Base-by-base conservation (phyloP, 805 yeast species). In the Candida schatavii region DNA sequence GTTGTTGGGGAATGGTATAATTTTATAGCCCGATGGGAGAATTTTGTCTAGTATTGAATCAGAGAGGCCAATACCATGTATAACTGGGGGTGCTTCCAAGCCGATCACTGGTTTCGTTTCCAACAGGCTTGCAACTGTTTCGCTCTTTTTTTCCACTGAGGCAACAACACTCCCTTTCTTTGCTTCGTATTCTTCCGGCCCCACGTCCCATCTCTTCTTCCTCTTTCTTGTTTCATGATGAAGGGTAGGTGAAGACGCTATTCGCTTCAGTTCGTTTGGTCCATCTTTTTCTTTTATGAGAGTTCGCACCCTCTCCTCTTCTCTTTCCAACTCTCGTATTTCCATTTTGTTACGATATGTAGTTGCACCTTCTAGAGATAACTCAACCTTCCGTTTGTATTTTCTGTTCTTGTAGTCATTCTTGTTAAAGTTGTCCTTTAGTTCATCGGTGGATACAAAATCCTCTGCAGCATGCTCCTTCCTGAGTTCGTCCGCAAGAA, bases 11-110 rank as follows among this genome's bases (percentile, higher is more conserved):
- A 70, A 71, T 2, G 62, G 35, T 2, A 58, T 66, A 15, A 66
- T 52, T 21, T 42, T 57, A 48, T 74, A 83, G 0, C 83, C 84
- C 11, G 61, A 46, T 0, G 86, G 87, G 26, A 81, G 58, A 6
- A 81, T 52, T 29, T 62, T 55, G 40, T 77, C 74, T 4, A 82
- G 62, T 11, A 70, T 62, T 18, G 62, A 74, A 42, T 72, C 74
- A 0, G 79, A 67, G 18, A 81, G 55, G 2, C 59, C 60, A 4
- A 45, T 48, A 11, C 72, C 67, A 31, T 56, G 49, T 10, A 63
- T 51, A 4, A 56, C 43, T 1, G 72, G 66, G 4, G 39, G 39
- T 4, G 17, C 27, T 14, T 18, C 43, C 6, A 19, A 25, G n/a
- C n/a, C 19, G 13, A 26, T 21, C 34, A 21, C 26, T 15, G 13